A percentile compares a stretch with the other conserved stretches of the same genome.
phyloP scores from a whole-genome alignment of 345 rosid species.

The Salix exigua region DNA sequence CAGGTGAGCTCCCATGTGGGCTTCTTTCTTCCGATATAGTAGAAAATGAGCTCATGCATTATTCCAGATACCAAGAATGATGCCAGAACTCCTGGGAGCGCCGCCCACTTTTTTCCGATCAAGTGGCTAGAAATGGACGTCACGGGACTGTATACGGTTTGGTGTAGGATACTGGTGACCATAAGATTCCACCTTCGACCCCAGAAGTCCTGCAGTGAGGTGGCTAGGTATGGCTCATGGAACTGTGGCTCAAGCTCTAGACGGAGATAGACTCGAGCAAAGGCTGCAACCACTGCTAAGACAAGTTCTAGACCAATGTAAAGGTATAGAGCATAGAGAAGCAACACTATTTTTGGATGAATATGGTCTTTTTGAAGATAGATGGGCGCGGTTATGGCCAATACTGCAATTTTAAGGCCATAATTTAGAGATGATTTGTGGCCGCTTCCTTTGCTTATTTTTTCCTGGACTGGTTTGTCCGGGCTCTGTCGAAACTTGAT shows the following conservation, averaged over 20 bases:
- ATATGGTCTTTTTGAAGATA: conserved; percentile 17
- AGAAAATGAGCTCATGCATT: conserved; percentile 33
- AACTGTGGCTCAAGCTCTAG: conserved; percentile 39
- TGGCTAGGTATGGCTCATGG: conserved; percentile 32
- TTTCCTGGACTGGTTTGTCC: neutral
- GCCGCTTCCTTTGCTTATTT: neutral
- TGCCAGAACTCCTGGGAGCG: conserved; percentile 24
- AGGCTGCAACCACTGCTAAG: conserved; percentile 13
- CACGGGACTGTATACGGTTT: conserved; percentile 32
- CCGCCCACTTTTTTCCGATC: conserved; percentile 24
- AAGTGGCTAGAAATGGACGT: neutral
- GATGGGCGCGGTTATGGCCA: conserved; percentile 5
- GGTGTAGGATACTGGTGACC: conserved; percentile 36
- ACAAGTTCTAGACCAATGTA: conserved; percentile 26
- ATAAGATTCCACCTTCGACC: conserved; percentile 37
- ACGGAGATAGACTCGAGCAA: conserved; percentile 13
- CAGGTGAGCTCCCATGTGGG: conserved; percentile 31
- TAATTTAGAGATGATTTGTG: conserved; percentile 16
- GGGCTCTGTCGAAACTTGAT: conserved; percentile 12
- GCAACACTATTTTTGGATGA: conserved; percentile 10
- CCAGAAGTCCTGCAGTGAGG: conserved; percentile 40
- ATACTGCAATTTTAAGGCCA: conserved; percentile 4
- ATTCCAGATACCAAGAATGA: conserved; percentile 28
- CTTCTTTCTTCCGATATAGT: conserved; percentile 27
- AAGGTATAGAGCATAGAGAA: conserved; percentile 20